These are phyloP conservation scores for Aschersonia sp. DNA, from an alignment of 2,329 filamentous ascomycete species.

Conservation along the genomic window DNA sequence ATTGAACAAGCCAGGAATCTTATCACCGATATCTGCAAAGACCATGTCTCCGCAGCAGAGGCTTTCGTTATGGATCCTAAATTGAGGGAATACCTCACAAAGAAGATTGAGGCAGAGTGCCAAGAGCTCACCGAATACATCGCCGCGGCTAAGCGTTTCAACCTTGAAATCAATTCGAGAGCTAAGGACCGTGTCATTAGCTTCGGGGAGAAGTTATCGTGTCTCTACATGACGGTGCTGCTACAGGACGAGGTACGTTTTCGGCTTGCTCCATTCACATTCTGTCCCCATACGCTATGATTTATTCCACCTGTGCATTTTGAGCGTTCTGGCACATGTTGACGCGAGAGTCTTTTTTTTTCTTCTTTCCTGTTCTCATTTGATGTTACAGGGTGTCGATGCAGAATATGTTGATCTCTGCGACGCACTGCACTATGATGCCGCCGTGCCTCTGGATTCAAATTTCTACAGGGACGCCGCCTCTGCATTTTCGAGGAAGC, in stretches of 20 bases:
- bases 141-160: constrained; percentile 48
- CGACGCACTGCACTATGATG: constrained; percentile 60
- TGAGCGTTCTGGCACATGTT: background rate
- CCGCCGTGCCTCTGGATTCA: constrained; percentile 44
- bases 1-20: constrained; percentile 55
- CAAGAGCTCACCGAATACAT: constrained; percentile 64
- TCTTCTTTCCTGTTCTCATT: constrained; percentile 11
- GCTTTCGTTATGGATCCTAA: constrained; percentile 42
- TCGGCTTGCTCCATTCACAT: background rate
- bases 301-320: background rate
- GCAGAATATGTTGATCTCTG: constrained; percentile 85
- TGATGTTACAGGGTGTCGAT: constrained; percentile 45
- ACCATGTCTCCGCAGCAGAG: constrained; percentile 64
- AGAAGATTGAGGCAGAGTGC: constrained; percentile 66
- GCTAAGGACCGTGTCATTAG: constrained; percentile 83
- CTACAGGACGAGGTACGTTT: constrained; percentile 53
- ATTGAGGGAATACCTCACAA: constrained; percentile 43
- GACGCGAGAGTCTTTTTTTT: background rate
- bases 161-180: constrained; percentile 62
- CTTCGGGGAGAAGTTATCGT: constrained; percentile 92
- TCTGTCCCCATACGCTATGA: background rate
- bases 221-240: constrained; percentile 75
- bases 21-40: constrained; percentile 66
- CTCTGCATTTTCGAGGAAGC: constrained; percentile 44
- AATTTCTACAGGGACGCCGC: constrained; percentile 57